Percentiles rank a stretch among this genome's conserved stretches.
These are phyloP conservation scores for Gaertneriomyces sp. DNA, from an alignment of 192 early-diverging fungal genomes.

Conservation along the genomic window DNA sequence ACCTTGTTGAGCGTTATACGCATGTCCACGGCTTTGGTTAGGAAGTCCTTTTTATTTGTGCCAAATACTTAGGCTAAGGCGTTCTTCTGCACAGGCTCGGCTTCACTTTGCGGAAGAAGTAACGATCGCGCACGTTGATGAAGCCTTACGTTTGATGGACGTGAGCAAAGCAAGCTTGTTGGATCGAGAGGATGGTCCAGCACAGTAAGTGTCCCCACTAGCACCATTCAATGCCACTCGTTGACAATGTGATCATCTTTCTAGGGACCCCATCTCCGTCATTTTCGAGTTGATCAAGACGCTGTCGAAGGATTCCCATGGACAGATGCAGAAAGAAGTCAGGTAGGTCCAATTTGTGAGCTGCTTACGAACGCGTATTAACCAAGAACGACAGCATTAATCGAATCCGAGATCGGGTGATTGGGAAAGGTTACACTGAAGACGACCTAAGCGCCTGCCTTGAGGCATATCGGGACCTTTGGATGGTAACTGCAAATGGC, in stretches of 20 bases:
- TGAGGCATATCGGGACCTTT: constrained; percentile 69
- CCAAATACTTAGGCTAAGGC: background rate
- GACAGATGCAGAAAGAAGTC: constrained; percentile 44
- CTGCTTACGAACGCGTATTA: background rate
- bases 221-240: background rate
- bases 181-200: constrained; percentile 53
- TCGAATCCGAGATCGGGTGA: constrained; percentile 64
- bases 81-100: constrained; percentile 53
- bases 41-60: background rate
- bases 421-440: constrained; percentile 73
- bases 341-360: constrained; percentile 37
- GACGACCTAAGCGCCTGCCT: constrained; percentile 72
- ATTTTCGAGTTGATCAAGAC: constrained; percentile 79
- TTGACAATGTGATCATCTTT: constrained; percentile 26
- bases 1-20: constrained; percentile 85
- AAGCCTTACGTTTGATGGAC: constrained; percentile 83
- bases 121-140: constrained; percentile 73
- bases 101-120: constrained; percentile 69
- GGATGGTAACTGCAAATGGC: constrained; percentile 38
- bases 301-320: constrained; percentile 59
- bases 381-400: constrained; percentile 39
- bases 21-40: constrained; percentile 68
- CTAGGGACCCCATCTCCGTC: constrained; percentile 51
- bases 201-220: constrained; percentile 28
- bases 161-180: constrained; percentile 84